A percentile compares a stretch with the other conserved stretches of the same genome.
Conservation (phyloP, 208 protist species). For the Angomonas deanei region DNA sequence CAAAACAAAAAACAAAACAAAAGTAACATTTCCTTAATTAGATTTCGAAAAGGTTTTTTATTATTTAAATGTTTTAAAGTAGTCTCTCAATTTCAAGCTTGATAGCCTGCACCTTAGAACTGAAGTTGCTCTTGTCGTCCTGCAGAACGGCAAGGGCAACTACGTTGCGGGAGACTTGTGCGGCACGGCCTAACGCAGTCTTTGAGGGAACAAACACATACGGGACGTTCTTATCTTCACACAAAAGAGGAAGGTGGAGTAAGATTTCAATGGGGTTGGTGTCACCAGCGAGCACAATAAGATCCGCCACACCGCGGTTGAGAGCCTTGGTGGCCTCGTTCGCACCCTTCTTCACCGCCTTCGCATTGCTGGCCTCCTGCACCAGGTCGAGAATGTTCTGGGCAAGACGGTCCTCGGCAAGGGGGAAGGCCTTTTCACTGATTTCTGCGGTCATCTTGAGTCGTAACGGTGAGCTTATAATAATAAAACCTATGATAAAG, state of each 20-base stretch:
- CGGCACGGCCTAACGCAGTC: slow-evolving; percentile 96
- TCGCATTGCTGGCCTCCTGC: slow-evolving; percentile 96
- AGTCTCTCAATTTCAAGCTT: slow-evolving; percentile 98
- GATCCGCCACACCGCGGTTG: slow-evolving; percentile 97
- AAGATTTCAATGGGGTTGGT: slow-evolving; percentile 99
- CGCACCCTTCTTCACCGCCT: slow-evolving; percentile 99
- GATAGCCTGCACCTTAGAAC: slow-evolving; percentile 94
- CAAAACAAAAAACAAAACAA: too few species aligned
- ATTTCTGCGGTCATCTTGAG: slow-evolving; percentile 88
- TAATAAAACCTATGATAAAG: slow-evolving; percentile 3
- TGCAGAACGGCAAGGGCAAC: slow-evolving; percentile 96
- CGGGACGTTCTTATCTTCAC: slow-evolving; percentile 99
- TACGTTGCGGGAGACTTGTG: slow-evolving; percentile 97
- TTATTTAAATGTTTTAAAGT: slow-evolving; percentile 62
- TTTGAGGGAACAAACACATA: slow-evolving; percentile 99
- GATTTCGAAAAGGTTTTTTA: slow-evolving; percentile 10
- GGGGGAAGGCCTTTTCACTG: slow-evolving; percentile 98
- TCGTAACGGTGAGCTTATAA: too few species aligned
- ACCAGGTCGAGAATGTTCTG: slow-evolving; percentile 97
- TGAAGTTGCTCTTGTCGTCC: slow-evolving; percentile 95
- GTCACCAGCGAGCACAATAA: slow-evolving; percentile 99
- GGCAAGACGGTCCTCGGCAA: slow-evolving; percentile 95
- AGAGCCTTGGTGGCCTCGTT: slow-evolving; percentile 99
- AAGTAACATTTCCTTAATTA: too few species aligned
- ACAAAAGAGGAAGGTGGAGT: slow-evolving; percentile 99